Evolutionary conservation across 257 asterid species (phyloP), one percentile per base, ranked within the genome.

Genomic region (Solanum ossicruentum): DNA sequence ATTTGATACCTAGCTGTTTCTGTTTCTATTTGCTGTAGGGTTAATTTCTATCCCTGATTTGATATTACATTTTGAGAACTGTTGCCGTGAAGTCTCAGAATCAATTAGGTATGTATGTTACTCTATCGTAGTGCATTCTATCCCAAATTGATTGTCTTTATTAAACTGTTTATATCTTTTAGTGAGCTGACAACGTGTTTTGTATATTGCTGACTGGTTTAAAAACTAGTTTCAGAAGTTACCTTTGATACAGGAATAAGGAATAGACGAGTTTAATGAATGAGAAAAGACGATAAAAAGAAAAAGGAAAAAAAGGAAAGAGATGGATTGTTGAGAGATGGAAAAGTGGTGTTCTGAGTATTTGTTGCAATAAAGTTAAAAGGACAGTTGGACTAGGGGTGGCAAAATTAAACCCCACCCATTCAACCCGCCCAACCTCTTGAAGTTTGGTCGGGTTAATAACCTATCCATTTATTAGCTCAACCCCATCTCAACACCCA

Each of bases 71-170:
- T 95, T 95, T 89, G 99, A 95, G 91, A 90, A 87, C 86, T 92
- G 96, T 85, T 97, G 98, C 88, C 98, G 98, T 83, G 85, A 86
- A 81, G 96, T 93, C 83, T 97, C 99, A 43, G 97, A 95, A 87
- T 90, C 97, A 66, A 93, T 97, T 51, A 94, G 98, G 99, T 97
- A 70, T 55, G 86, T 86, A 49, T 69, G 84, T 84, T 71, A 73
- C 63, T 63, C 28, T 60, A 16, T 8, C 13, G 52, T 28, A 73
- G 43, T 81, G 79, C 55, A 65, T 67, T 67, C 0, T 51, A 82
- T 58, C 63, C 82, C 57, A 12, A 61, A 12, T 56, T 51, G 75
- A 28, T 28, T 51, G 52, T 32, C 60, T 67, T 56, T 67, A 49
- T 83, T 83, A 36, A 23, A 51, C 23, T 51, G 63, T 51, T 51